Evolutionary conservation across 2,329 filamentous ascomycete genomes (phyloP).

Genomic region (Plectosphaerella cucumerina): DNA sequence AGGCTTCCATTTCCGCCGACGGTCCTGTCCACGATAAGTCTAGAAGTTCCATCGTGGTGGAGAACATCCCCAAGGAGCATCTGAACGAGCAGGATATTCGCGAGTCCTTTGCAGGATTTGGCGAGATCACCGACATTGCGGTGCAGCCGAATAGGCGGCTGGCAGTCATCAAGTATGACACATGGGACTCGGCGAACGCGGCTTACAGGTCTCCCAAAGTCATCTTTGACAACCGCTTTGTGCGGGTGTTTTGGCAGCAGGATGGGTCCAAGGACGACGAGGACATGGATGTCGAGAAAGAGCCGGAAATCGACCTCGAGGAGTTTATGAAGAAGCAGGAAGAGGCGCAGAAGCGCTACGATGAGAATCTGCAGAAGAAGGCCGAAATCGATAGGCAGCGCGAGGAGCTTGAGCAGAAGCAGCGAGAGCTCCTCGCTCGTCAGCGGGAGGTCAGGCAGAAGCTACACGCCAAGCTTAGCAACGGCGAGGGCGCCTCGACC

Average conservation of each 20-base stretch:
- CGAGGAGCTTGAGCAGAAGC: slow-evolving; percentile 61
- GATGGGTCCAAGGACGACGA: slow-evolving; percentile 31
- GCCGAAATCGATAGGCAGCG: slow-evolving; percentile 59
- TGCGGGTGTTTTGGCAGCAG: slow-evolving; percentile 78
- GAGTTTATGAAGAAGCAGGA: slow-evolving; percentile 66
- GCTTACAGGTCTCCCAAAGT: slow-evolving; percentile 75
- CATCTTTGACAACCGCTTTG: slow-evolving; percentile 81
- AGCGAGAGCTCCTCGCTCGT: slow-evolving; percentile 55
- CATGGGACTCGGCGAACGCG: slow-evolving; percentile 60
- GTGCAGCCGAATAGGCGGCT: slow-evolving; percentile 64
- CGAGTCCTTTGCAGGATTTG: slow-evolving; percentile 69
- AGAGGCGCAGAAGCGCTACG: slow-evolving; percentile 65
- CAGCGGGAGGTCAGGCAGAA: slow-evolving; percentile 63
- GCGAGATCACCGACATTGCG: slow-evolving; percentile 57
- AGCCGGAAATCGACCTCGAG: slow-evolving; percentile 62
- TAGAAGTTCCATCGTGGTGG: slow-evolving; percentile 68
- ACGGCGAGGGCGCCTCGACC: slow-evolving; percentile 17
- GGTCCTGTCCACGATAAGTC: slow-evolving; percentile 59
- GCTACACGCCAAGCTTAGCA: slow-evolving; percentile 52
- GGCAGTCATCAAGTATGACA: slow-evolving; percentile 66
- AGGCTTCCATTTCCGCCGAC: slow-evolving; percentile 59
- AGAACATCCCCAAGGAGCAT: slow-evolving; percentile 70
- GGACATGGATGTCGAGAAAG: background rate
- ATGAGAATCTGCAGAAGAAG: slow-evolving; percentile 60
- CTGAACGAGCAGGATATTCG: slow-evolving; percentile 63